Evolutionary conservation across 768 basidiomycete species (phyloP), one percentile per base, ranked within the genome.

Genomic region (Trametopsis cervina): DNA sequence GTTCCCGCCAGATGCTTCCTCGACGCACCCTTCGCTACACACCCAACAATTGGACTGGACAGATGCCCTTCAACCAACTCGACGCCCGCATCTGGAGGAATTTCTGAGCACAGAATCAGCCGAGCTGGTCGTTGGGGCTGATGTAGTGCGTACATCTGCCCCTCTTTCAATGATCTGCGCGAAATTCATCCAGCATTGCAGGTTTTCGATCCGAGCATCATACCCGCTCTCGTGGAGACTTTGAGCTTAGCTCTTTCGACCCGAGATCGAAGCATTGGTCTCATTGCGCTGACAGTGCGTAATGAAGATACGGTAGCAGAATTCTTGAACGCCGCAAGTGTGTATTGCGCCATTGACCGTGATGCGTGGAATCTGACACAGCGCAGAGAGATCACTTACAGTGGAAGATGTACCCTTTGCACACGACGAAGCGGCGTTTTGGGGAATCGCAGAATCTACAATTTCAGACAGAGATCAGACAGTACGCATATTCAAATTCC

Each of bases 61-160:
- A 9, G 72, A 78, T 49, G 75, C 84, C 3, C 54, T 78, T n/a
- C 68, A 73, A 26, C 55, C 61, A 20, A 42, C 49, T 7, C 42
- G 52, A 41, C 36, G 40, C 13, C 12, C 47, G 17, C 25, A 42
- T 13, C 51, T 67, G 9, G 36, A 68, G 3, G 50, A 55, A 5
- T 55, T 75, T 2, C 54, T 89, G 3, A 48, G 60, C 20, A 64
- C 73, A 18, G 66, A 76, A 12, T 59, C 69, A 4, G 69, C 76
- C 2, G 79, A 85, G 42, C 46, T 89, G 6, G 68, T 90, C 29
- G 57, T 91, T 0, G 87, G 88, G 6, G 81, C 88, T 36, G 88
- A 91, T 59, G 69, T 89, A 40, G 77, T 76, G 50, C 38, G 72
- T 56, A 12, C 25, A n/a, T 18, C 44, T 3, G 2, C 29, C 21